Conservation (phyloP, 2,329 filamentous ascomycete species). For the Cladobotryum mycophilum region DNA sequence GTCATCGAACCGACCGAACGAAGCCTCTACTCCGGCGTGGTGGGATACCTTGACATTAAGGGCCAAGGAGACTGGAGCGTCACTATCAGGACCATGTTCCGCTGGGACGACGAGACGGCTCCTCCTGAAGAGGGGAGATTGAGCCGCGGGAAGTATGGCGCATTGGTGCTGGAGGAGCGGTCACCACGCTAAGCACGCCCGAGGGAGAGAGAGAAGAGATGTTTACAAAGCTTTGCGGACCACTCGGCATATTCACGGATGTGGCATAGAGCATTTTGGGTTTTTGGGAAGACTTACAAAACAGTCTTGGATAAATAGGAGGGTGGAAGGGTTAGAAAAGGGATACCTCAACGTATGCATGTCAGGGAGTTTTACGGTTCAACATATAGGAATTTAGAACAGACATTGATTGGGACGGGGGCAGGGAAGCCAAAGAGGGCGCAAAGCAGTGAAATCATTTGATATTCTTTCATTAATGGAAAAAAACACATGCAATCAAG, state of each 20-base stretch:
- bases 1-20: constrained; percentile 60
- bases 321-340: neutral
- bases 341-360: constrained; percentile 31
- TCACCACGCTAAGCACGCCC: constrained; percentile 76
- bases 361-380: constrained; percentile 22
- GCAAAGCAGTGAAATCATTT: neutral
- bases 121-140: constrained; percentile 23
- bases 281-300: neutral
- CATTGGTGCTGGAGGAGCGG: constrained; percentile 83
- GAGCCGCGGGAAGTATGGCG: constrained; percentile 59
- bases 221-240: constrained; percentile 64
- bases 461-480: neutral
- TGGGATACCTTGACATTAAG: constrained; percentile 83
- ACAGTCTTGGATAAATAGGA: neutral
- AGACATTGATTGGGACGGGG: neutral
- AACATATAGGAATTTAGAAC: constrained; percentile 3
- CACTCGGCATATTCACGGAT: constrained; percentile 44
- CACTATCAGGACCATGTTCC: constrained; percentile 76
- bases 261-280: constrained; percentile 17
- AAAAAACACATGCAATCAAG: constrained; percentile 2
- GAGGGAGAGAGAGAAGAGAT: constrained; percentile 87
- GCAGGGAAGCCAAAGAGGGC: neutral
- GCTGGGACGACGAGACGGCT: constrained; percentile 55
- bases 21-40: constrained; percentile 78
- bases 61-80: constrained; percentile 89